phyloP scores from a whole-genome alignment of 2,329 filamentous ascomycete genomes.

The Samsoniella hepiali region DNA sequence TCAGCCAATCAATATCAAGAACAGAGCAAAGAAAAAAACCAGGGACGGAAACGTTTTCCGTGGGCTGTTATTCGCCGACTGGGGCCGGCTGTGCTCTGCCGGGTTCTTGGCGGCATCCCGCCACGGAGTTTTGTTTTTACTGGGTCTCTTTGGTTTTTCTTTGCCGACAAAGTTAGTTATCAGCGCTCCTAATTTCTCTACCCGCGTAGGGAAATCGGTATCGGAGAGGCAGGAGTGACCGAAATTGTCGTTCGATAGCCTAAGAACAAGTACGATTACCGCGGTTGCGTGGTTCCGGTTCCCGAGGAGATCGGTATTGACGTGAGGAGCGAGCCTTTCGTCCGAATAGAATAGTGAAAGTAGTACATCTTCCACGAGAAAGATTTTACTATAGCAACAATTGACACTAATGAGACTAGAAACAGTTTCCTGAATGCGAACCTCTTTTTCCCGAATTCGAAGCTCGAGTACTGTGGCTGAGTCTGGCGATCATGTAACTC shows the following conservation, averaged over 20 bases:
- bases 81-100: neutral
- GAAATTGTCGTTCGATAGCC: neutral
- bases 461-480: neutral
- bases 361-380: neutral
- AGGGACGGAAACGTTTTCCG: neutral
- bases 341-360: too few species aligned
- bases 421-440: neutral
- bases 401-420: neutral
- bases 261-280: neutral
- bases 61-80: neutral
- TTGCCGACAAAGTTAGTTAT: neutral
- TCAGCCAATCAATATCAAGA: neutral
- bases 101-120: neutral
- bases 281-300: neutral
- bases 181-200: neutral
- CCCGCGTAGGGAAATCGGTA: neutral
- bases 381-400: neutral
- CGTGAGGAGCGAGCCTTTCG: too few species aligned
- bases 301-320: too few species aligned
- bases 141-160: neutral
- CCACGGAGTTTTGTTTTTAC: conserved; percentile 3
- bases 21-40: neutral
- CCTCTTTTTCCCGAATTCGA: neutral
- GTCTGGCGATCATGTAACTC: neutral
- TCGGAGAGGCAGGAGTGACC: neutral